Conservation (phyloP, 2,329 filamentous ascomycete genomes). For the Sclerotinia trifoliorum region DNA sequence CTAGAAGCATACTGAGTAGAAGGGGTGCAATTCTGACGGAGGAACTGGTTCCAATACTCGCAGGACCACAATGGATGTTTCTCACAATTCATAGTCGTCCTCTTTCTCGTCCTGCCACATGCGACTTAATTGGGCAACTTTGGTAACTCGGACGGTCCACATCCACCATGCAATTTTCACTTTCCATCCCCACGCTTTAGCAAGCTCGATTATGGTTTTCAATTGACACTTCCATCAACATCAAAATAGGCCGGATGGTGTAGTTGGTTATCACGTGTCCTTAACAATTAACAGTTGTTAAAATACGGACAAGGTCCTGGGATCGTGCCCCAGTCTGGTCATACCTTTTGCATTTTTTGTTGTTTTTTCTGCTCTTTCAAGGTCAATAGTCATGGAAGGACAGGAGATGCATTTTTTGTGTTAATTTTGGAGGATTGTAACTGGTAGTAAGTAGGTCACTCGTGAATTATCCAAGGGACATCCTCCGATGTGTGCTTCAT, state of each 20-base stretch:
- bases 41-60: not conserved
- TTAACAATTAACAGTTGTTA: conserved; percentile 12
- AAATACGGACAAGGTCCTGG: conserved; percentile 20
- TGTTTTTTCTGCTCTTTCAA: not conserved
- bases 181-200: not conserved
- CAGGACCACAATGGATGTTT: not conserved
- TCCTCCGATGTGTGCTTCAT: not conserved
- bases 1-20: not conserved
- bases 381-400: too few relatives aligned
- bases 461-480: not conserved
- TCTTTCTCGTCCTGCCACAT: not conserved
- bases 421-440: not conserved
- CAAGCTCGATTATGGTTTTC: not conserved
- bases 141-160: not conserved
- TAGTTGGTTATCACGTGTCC: conserved; percentile 21
- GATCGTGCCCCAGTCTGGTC: conserved; percentile 20
- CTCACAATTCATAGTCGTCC: not conserved
- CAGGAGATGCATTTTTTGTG: not conserved
- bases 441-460: not conserved
- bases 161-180: not conserved
- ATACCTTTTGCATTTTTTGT: not conserved
- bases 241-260: conserved; percentile 16
- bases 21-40: not conserved
- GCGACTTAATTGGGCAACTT: not conserved
- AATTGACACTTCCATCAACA: rapidly evolving